Base-by-base conservation (phyloP, 495 filamentous ascomycete species). In the Daldinia vernicosa region DNA sequence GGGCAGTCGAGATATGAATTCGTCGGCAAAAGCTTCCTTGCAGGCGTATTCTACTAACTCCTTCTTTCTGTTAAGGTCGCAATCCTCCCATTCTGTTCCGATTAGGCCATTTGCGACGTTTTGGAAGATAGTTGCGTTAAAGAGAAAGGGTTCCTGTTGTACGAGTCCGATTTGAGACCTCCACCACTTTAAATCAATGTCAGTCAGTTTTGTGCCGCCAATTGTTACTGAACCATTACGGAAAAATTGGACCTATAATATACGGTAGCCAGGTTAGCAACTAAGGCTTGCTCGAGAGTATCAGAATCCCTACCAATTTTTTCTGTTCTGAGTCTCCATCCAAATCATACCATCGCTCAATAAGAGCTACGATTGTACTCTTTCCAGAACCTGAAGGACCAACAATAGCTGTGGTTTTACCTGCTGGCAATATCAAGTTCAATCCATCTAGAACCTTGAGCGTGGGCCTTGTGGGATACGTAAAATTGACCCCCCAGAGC, bases 371-470 rank as follows among this genome's bases (percentile, higher is more conserved):
- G 43, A 93, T 86, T 0, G 90, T 93, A 62, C 86, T 89, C 72
- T 81, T 94, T 6, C 91, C 91, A 17, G 88, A 90, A 5, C 91
- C 91, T 1, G 89, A 91, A 19, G 93, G 87, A 1, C 94, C 91
- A 52, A 95, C 92, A 53, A 98, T 84, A n/a, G 94, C 93, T 17
- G 91, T 92, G 17, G 89, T 89, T 75, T 95, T 93, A 1, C 94
- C 93, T 5, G 93, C 89, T 6, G 90, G 89, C 14, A 92, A 82
- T 0, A 74, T 78, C 6, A 91, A 64, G 47, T 77, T 82, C 24
- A 91, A 72, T n/a, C 86, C 72, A 51, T 84, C 80, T 0, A 87
- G 78, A 0, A 91, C 84, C 39, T 82, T 86, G 33, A 88, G 76
- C 37, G 89, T 84, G 1, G 88, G 84, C 28, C 90, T 80, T 6